Evolutionary conservation across 768 basidiomycete species (phyloP), one percentile per base, ranked within the genome.

Genomic region (Cubamyces lactineus): DNA sequence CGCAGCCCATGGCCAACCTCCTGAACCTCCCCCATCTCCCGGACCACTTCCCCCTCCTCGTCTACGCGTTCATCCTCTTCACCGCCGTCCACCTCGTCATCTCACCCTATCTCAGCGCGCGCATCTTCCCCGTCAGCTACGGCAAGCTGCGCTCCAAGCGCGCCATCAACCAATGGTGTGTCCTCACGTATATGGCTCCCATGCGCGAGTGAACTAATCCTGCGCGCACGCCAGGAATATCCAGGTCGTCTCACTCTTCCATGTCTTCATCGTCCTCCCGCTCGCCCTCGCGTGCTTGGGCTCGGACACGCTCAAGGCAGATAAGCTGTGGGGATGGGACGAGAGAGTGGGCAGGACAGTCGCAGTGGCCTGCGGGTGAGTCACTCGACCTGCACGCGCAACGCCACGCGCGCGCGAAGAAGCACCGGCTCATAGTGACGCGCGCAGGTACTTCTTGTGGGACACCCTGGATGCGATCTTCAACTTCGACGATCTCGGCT

Each of bases 301-400:
- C 45, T 72, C 77, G 15, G 74, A 81, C 0, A 79, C 74, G 16
- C 76, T 89, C 17, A 71, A 75, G 26, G 67, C 74, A n/a, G 87
- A 94, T 72, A 84, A 84, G 34, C 87, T 86, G 6, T 94, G 88
- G 69, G 94, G 92, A 6, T 94, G 89, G 81, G 82, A 90, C 65
- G 77, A 82, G 1, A 62, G 71, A 19, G 79, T 82, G 5, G 88
- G 86, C 21, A 77, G 82, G 48, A 76, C 88, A 2, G 77, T 85
- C 66, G 89, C 89, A 23, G 80, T 96, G 50, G 85, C 90, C 30
- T 80, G 81, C 52, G 93, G 88, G 89, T 90, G 60, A 66, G 78
- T 75, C n/a, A 15, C 42, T 34, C 34, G 34, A 34, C 34, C 34
- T 21, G 23, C 34, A 51, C 17, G 17, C 34, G 2, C 19, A 17